Base-by-base conservation (phyloP, 208 protist genomes). In the Blechomonas ayalai region DNA sequence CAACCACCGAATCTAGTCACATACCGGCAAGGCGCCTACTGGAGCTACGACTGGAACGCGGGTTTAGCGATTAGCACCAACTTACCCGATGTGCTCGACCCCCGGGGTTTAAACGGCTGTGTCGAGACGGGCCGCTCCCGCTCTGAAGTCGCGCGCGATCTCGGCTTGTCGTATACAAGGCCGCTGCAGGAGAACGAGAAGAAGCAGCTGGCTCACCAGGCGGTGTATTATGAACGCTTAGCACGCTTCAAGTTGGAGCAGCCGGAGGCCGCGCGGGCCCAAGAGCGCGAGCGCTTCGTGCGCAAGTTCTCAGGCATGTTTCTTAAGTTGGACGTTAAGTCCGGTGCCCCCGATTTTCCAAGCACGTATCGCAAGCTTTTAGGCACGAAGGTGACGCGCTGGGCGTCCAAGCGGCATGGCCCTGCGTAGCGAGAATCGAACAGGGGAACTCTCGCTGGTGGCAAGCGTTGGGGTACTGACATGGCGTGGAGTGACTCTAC, bases 161-260 rank as follows among this genome's bases (percentile, higher is more conserved):
- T 95, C 0, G 87, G 87, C 40, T 75, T 95, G 3, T 75, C 69
- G 41, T 95, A 95, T 73, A 92, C 87, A 2, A 63, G 87, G 3
- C 74, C 87, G n/a, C 60, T 95, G 45, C 73, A 84, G 16, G 80
- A 88, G 4, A 90, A 90, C 37, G 87, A 95, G 59, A 85, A 87
- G 79, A 82, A 84, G 54, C 82, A 95, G 67, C 73, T 95, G 9
- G 80, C 78, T 7, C 73, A 95, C 37, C 78, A 90, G 57, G 87
- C 80, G 18, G 53, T 88, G 15, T 95, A 92, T 66, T 92, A 92
- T 62, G 87, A 95, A 59, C 70, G 83, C 0, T 54, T 95, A 32
- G 75, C 80, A 10, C 86, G 88, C 67, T 95, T 95, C 50, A 95
- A 95, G 63, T 62, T 86, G 59, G 82, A 95, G 67, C 87, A 95